Conservation (phyloP, 768 basidiomycete species). For the Melanogaster broomeanus region DNA sequence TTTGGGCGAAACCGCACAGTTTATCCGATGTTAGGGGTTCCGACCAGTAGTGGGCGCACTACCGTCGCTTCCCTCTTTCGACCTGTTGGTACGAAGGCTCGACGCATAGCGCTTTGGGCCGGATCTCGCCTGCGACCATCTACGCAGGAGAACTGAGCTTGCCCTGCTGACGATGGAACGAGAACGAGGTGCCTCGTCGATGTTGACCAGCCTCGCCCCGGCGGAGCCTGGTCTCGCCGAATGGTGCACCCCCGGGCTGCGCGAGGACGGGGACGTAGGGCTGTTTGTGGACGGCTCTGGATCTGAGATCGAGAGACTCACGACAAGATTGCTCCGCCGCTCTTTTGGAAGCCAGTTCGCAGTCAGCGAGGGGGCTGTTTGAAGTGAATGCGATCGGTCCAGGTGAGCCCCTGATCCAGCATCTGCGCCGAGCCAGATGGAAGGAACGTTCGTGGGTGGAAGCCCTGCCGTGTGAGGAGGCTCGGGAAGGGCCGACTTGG, state of each 20-base stretch:
- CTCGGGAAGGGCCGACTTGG: constrained; percentile 15
- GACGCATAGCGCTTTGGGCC: constrained; percentile 6
- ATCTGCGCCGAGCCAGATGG: constrained; percentile 52
- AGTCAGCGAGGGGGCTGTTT: constrained; percentile 20
- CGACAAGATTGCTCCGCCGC: constrained; percentile 29
- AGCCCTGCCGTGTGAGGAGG: constrained; percentile 25
- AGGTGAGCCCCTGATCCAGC: constrained; percentile 13
- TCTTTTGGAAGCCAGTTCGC: neutral
- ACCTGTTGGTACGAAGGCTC: constrained; percentile 5
- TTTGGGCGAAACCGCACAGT: neutral
- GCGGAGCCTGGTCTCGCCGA: constrained; percentile 24
- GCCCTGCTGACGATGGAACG: constrained; percentile 29
- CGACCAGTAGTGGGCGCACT: neutral
- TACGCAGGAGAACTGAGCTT: constrained; percentile 26
- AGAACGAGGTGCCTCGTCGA: constrained; percentile 2
- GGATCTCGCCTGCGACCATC: constrained; percentile 22
- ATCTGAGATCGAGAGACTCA: constrained; percentile 19
- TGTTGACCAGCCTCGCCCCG: constrained; percentile 16
- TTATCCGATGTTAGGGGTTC: constrained; percentile 8
- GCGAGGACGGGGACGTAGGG: neutral
- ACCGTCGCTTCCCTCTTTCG: constrained; percentile 6
- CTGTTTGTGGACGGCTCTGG: neutral
- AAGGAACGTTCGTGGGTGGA: constrained; percentile 37
- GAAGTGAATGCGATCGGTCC: constrained; percentile 22
- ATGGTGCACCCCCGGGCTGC: neutral